phyloP scores from a whole-genome alignment of 768 basidiomycete species.

The Mycena maculata region DNA sequence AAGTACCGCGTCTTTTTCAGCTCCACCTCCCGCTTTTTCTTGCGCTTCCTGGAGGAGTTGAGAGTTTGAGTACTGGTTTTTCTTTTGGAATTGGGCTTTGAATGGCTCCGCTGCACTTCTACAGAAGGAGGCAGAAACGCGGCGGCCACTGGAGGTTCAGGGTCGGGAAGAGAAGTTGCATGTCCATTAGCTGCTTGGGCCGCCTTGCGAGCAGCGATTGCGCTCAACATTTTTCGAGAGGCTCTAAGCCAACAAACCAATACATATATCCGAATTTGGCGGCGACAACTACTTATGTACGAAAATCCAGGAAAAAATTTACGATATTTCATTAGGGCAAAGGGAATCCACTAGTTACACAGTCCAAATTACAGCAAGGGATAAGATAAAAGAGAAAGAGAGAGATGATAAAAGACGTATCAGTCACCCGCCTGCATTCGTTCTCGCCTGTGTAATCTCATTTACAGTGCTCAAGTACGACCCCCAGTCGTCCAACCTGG shows the following conservation, averaged over 20 bases:
- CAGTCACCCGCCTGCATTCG: constrained; percentile 1
- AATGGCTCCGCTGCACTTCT: constrained; percentile 17
- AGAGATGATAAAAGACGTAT: background rate
- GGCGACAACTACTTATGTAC: background rate
- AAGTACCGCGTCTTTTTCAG: constrained; percentile 50
- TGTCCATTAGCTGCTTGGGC: constrained; percentile 49
- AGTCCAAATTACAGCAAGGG: background rate
- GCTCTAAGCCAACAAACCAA: background rate
- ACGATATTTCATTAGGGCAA: too few species aligned
- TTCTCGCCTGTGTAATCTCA: constrained; percentile 46
- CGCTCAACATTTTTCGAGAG: constrained; percentile 66
- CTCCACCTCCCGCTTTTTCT: constrained; percentile 46
- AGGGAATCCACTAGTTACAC: too few species aligned
- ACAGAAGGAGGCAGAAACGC: constrained; percentile 27
- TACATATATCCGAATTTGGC: background rate
- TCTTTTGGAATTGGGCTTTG: constrained; percentile 56
- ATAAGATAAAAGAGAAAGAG: background rate
- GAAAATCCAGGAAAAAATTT: too few species aligned
- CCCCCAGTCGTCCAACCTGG: constrained; percentile 58
- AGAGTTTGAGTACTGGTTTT: constrained; percentile 48
- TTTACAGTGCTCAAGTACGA: constrained; percentile 54
- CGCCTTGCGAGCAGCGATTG: constrained; percentile 78
- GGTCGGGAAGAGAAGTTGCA: constrained; percentile 22
- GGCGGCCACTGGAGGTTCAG: constrained; percentile 29
- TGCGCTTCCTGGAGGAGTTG: constrained; percentile 37